Percentiles rank a stretch among this genome's conserved stretches.
Conservation (phyloP, 345 rosid genomes). For the Dovyalis caffra region DNA sequence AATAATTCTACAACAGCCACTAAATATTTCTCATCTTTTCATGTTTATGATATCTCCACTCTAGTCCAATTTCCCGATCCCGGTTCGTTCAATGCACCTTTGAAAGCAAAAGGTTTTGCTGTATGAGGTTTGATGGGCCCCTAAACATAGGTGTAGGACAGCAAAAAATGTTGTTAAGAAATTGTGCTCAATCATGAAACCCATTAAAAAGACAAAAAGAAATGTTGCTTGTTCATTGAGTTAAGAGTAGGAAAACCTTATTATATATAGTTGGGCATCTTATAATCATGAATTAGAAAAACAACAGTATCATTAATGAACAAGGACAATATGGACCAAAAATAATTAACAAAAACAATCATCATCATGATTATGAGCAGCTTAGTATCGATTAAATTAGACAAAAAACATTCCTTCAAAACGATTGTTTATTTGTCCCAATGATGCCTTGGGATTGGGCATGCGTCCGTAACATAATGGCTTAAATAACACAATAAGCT, state of each 20-base stretch:
- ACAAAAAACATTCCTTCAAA: conserved; percentile 34
- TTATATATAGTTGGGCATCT: not conserved
- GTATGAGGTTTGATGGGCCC: not conserved
- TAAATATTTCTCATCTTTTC: too few relatives aligned
- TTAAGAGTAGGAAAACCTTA: not conserved
- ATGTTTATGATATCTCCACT: too few relatives aligned
- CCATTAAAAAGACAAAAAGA: not conserved
- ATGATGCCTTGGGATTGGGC: conserved; percentile 44
- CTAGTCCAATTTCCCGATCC: too few relatives aligned
- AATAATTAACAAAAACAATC: not conserved
- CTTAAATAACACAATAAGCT: conserved; percentile 26
- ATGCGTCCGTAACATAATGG: conserved; percentile 55
- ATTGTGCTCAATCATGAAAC: conserved; percentile 1
- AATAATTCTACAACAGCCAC: too few relatives aligned
- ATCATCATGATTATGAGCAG: conserved; percentile 20
- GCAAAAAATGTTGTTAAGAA: not conserved
- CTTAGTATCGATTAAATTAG: conserved; percentile 20
- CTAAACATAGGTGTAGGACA: not conserved
- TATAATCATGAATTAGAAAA: conserved; percentile 11
- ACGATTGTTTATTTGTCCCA: conserved; percentile 47
- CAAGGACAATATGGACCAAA: conserved; percentile 5
- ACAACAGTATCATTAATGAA: conserved; percentile 32
- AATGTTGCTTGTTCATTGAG: too few relatives aligned
- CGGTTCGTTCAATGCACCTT: too few relatives aligned
- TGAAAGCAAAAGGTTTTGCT: too few relatives aligned